Percentiles rank a stretch among this genome's conserved stretches.
Evolutionary conservation across 495 filamentous ascomycete genomes (phyloP).

Genomic region (Neurospora africana): DNA sequence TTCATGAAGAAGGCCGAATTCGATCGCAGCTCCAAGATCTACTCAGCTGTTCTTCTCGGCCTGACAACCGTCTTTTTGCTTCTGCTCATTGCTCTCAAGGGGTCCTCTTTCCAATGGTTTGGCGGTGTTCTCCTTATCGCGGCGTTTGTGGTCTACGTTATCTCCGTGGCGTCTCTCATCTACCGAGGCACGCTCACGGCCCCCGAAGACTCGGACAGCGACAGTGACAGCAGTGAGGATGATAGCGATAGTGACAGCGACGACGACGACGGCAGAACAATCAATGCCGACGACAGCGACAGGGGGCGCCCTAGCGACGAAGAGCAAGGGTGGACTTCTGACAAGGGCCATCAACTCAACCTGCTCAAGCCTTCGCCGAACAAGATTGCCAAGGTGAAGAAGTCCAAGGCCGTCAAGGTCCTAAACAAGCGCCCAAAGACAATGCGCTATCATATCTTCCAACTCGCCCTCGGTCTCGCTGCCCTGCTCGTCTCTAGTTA

Average conservation of each 20-base stretch:
- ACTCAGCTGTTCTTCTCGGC: slow-evolving; percentile 27
- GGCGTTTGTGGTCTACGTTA: slow-evolving; percentile 37
- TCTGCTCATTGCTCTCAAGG: slow-evolving; percentile 20
- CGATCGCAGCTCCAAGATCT: slow-evolving; percentile 40
- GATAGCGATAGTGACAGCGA: slow-evolving; percentile 17
- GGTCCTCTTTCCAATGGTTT: slow-evolving; percentile 1
- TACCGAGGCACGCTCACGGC: slow-evolving; percentile 30
- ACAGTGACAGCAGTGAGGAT: slow-evolving; percentile 23
- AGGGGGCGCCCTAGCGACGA: slow-evolving; percentile 11
- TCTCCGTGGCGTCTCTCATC: slow-evolving; percentile 36
- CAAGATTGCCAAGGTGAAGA: slow-evolving; percentile 1
- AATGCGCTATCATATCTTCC: slow-evolving; percentile 29
- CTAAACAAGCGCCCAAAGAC: slow-evolving; percentile 4
- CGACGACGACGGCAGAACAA: not conserved
- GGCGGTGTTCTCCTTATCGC: slow-evolving; percentile 31
- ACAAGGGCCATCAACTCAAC: not conserved
- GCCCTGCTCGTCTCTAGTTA: slow-evolving; percentile 39
- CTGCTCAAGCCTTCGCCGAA: not conserved
- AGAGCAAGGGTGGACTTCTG: not conserved
- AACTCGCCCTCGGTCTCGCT: slow-evolving; percentile 38
- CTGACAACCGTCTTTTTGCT: slow-evolving; percentile 29
- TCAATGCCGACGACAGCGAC: slow-evolving; percentile 22
- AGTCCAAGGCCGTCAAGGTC: not conserved
- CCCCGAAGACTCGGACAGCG: slow-evolving; percentile 21
- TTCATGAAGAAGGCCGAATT: slow-evolving; percentile 27